These are phyloP conservation scores for Coemansia sp. DNA, from an alignment of 192 early-diverging fungal genomes.

Conservation along the genomic window DNA sequence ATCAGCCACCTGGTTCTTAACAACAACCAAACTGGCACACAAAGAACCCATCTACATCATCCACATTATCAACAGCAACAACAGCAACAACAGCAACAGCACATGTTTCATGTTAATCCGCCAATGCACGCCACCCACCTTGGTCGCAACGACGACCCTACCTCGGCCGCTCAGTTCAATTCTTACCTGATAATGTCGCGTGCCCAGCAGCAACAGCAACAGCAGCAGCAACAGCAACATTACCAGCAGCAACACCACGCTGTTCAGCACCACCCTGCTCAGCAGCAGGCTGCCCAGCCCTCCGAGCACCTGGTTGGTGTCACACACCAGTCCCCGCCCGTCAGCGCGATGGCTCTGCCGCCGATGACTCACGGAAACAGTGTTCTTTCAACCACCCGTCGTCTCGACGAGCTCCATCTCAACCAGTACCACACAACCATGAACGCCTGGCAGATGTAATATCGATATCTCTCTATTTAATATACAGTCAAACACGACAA, in stretches of 20 bases:
- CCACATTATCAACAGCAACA: slow-evolving; percentile 11
- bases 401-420: slow-evolving; percentile 34
- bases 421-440: slow-evolving; percentile 27
- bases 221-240: not conserved
- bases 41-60: too few relatives aligned
- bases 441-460: slow-evolving; percentile 27
- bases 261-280: too few relatives aligned
- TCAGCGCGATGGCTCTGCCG: slow-evolving; percentile 18
- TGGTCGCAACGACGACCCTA: slow-evolving; percentile 6
- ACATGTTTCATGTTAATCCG: slow-evolving; percentile 28
- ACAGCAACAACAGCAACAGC: slow-evolving; percentile 12
- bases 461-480: not conserved
- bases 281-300: not conserved
- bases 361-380: slow-evolving; percentile 18
- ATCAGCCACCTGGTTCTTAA: slow-evolving; percentile 11
- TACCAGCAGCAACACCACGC: slow-evolving; percentile 12
- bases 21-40: slow-evolving; percentile 11
- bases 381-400: slow-evolving; percentile 9
- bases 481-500: too few relatives aligned
- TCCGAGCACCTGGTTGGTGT: not conserved
- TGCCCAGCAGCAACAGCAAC: slow-evolving; percentile 27
- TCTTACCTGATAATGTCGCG: slow-evolving; percentile 34
- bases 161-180: slow-evolving; percentile 17
- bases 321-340: slow-evolving; percentile 15
- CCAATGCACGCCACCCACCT: slow-evolving; percentile 26